Evolutionary conservation across 1,139 yeast species (phyloP).

Genomic region (Magnusiomyces fungicola): DNA sequence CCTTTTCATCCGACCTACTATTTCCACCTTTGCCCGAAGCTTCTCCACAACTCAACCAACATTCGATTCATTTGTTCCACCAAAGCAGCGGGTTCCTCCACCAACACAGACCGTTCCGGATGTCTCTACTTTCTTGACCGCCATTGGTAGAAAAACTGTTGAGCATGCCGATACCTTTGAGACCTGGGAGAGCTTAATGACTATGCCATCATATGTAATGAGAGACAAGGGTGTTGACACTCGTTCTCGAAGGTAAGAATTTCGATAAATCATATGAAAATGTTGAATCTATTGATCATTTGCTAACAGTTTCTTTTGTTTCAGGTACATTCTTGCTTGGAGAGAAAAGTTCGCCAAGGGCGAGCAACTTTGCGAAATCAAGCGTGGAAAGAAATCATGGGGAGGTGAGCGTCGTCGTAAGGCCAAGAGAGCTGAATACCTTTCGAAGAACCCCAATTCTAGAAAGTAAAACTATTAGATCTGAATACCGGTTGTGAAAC

Average conservation of each 20-base stretch:
- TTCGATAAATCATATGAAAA: no score
- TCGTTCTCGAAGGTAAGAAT: conserved; percentile 58
- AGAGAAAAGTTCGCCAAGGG: conserved; percentile 47
- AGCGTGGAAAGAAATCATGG: conserved; percentile 62
- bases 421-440: conserved; percentile 60
- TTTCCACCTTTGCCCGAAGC: not conserved
- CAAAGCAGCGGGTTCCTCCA: conserved; percentile 31
- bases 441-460: no score
- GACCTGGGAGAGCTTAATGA: conserved; percentile 62
- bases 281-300: not conserved
- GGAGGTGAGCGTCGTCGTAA: conserved; percentile 86
- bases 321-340: conserved; percentile 39
- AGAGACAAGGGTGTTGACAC: conserved; percentile 77
- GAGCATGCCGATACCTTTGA: conserved; percentile 71
- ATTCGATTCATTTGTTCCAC: conserved; percentile 6
- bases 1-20: not conserved
- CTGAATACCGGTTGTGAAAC: no score
- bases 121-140: conserved; percentile 58
- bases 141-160: conserved; percentile 66
- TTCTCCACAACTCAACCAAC: conserved; percentile 7
- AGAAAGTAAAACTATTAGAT: no score
- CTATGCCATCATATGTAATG: conserved; percentile 48
- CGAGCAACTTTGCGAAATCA: conserved; percentile 47
- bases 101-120: conserved; percentile 58
- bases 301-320: conserved; percentile 3